Evolutionary conservation across 495 filamentous ascomycete genomes (phyloP).

Genomic region (Aspergillus ellipticus): DNA sequence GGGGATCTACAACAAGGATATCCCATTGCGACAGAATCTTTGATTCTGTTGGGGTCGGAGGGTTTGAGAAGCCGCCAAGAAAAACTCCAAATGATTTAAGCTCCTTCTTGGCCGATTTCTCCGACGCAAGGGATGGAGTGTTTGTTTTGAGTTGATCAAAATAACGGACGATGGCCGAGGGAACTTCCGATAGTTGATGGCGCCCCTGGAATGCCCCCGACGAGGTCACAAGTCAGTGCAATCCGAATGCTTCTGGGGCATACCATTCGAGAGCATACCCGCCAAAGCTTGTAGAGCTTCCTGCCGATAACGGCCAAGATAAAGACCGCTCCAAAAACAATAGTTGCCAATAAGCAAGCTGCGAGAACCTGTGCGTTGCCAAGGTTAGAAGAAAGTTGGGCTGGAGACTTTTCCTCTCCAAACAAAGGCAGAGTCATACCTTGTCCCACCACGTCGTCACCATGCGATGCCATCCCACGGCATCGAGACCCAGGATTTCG

Average conservation of each 20-base stretch:
- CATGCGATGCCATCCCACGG: constrained; percentile 19
- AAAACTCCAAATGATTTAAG: constrained; percentile 40
- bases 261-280: neutral
- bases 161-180: constrained; percentile 4
- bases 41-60: constrained; percentile 29
- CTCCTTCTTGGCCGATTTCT: neutral
- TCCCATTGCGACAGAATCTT: constrained; percentile 43
- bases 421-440: constrained; percentile 5
- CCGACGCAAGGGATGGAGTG: neutral
- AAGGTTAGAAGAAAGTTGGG: neutral
- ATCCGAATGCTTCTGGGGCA: neutral
- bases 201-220: constrained; percentile 5
- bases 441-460: constrained; percentile 19
- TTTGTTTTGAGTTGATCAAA: constrained; percentile 11
- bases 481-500: constrained; percentile 19
- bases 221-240: neutral
- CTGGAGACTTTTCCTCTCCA: neutral
- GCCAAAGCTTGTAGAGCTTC: constrained; percentile 9
- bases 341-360: constrained; percentile 14
- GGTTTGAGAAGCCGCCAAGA: constrained; percentile 35
- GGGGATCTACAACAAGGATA: constrained; percentile 38
- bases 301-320: constrained; percentile 12
- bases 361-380: constrained; percentile 8
- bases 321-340: constrained; percentile 12
- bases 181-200: constrained; percentile 13